Conservation (phyloP, 129 eudicot species). For the Calendula officinalis region DNA sequence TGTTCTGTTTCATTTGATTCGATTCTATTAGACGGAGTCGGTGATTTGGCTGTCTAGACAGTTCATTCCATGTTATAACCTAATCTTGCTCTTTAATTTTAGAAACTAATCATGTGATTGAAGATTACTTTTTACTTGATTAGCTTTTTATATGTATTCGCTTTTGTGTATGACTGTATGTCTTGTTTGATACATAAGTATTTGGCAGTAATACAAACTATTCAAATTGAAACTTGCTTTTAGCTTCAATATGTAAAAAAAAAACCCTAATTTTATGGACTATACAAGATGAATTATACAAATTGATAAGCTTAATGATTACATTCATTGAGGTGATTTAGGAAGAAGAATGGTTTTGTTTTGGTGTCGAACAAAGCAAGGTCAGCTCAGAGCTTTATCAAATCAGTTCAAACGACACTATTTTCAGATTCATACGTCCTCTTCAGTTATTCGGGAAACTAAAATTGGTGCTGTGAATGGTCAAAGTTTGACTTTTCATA, state of each 20-base stretch:
- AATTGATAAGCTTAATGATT: not conserved
- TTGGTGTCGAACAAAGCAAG: slow-evolving; percentile 51
- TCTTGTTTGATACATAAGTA: not conserved
- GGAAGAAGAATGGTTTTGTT: slow-evolving; percentile 39
- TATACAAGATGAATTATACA: not conserved
- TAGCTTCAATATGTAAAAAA: not conserved
- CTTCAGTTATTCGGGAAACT: slow-evolving; percentile 16
- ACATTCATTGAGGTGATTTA: not conserved
- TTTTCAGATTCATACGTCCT: slow-evolving; percentile 33
- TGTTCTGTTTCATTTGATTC: not conserved
- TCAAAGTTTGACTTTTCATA: slow-evolving; percentile 16
- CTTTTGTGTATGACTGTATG: not conserved
- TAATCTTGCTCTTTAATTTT: no score
- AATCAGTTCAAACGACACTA: slow-evolving; percentile 37
- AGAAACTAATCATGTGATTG: no score
- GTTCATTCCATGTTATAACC: no score
- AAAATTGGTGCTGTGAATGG: not conserved
- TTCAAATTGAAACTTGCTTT: not conserved
- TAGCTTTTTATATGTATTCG: not conserved
- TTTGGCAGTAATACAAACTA: not conserved
- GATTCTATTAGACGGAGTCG: not conserved
- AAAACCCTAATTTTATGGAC: not conserved
- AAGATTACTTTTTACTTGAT: no score
- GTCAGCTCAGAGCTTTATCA: slow-evolving; percentile 33
- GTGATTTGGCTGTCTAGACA: not conserved